phyloP scores from a whole-genome alignment of 1,139 yeast species.

The Pneumocystis wakefieldiae region DNA sequence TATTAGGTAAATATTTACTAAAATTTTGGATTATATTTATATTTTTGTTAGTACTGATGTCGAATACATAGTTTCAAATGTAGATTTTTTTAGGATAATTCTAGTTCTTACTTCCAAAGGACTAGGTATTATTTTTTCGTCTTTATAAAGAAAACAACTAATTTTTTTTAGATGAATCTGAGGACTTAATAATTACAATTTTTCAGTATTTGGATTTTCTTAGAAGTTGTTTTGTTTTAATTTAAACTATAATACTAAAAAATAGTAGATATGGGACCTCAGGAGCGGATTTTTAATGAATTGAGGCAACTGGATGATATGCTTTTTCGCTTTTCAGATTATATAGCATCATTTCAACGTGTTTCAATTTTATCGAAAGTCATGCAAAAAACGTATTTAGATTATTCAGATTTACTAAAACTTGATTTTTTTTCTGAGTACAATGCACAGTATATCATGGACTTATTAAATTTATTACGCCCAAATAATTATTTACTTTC shows the following conservation, averaged over 20 bases:
- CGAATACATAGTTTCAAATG: constrained; percentile 55
- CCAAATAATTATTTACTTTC: constrained; percentile 48
- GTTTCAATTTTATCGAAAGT: constrained; percentile 22
- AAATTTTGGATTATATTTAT: constrained; percentile 56
- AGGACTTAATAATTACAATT: constrained; percentile 39
- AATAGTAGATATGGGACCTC: constrained; percentile 34
- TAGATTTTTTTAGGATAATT: neutral
- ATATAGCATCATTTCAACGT: neutral
- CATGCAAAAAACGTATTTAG: constrained; percentile 46
- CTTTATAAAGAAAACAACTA: neutral
- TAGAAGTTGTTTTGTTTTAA: constrained; percentile 12
- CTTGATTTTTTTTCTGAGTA: constrained; percentile 29
- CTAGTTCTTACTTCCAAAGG: neutral
- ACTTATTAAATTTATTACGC: constrained; percentile 37
- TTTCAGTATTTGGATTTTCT: constrained; percentile 65
- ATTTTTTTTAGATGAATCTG: constrained; percentile 35
- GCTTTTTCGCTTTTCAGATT: constrained; percentile 49
- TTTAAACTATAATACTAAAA: neutral
- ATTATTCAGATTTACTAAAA: constrained; percentile 40
- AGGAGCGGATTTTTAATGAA: constrained; percentile 40
- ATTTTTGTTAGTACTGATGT: constrained; percentile 53
- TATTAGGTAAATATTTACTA: constrained; percentile 58
- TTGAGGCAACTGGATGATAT: constrained; percentile 33
- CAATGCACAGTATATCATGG: constrained; percentile 37
- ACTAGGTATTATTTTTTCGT: neutral